phyloP scores from a whole-genome alignment of 2,329 filamentous ascomycete genomes.

The Aspergillus sergii region DNA sequence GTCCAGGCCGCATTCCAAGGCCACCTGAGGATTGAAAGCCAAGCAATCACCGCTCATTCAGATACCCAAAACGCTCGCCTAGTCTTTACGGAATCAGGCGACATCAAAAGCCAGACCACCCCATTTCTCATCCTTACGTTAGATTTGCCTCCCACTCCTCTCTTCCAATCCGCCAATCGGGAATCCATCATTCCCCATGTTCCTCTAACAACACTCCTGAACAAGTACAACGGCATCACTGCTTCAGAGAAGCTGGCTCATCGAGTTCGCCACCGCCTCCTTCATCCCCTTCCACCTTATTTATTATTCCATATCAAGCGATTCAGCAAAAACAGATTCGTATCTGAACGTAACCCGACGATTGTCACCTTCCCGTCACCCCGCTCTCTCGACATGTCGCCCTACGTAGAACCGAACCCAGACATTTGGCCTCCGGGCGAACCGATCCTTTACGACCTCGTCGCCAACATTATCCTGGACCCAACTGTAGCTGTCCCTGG shows the following conservation, averaged over 20 bases:
- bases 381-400: conserved; percentile 79
- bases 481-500: conserved; percentile 66
- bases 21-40: conserved; percentile 85
- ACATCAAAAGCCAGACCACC: conserved; percentile 73
- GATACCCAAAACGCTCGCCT: conserved; percentile 79
- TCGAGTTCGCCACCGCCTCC: conserved; percentile 82
- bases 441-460: conserved; percentile 91
- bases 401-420: conserved; percentile 88
- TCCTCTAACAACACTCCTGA: conserved; percentile 77
- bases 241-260: conserved; percentile 88
- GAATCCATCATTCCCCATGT: conserved; percentile 87
- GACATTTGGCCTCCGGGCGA: conserved; percentile 70
- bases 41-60: conserved; percentile 88
- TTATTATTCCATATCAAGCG: conserved; percentile 95
- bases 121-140: conserved; percentile 92
- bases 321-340: conserved; percentile 95
- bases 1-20: conserved; percentile 94
- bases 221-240: conserved; percentile 88
- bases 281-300: conserved; percentile 89
- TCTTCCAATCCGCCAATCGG: conserved; percentile 94
- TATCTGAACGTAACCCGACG: conserved; percentile 92
- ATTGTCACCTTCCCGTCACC: conserved; percentile 95
- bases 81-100: conserved; percentile 87
- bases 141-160: conserved; percentile 84
- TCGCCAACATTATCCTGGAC: conserved; percentile 78